phyloP scores from a whole-genome alignment of 345 rosid species.

The Rhizophora apiculata region DNA sequence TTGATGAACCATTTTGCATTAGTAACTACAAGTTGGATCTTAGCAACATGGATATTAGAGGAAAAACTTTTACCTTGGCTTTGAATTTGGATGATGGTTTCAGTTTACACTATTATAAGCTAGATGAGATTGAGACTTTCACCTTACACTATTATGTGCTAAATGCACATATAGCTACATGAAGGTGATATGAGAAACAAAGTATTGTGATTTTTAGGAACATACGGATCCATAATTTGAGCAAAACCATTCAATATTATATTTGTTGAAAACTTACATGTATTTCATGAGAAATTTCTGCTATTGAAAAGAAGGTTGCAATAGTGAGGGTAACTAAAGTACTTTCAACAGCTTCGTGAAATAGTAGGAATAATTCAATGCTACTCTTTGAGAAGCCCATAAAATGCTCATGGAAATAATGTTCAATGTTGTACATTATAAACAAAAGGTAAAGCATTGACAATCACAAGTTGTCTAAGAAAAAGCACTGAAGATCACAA shows the following conservation, averaged over 20 bases:
- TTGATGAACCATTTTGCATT: too few relatives aligned
- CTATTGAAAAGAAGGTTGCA: background rate
- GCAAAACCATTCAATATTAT: slow-evolving; percentile 33
- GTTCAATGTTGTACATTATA: too few relatives aligned
- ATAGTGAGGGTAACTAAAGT: background rate
- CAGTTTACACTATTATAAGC: slow-evolving; percentile 1
- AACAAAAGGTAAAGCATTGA: too few relatives aligned
- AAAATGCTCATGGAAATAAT: too few relatives aligned
- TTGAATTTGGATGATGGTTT: slow-evolving; percentile 43
- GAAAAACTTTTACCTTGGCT: slow-evolving; percentile 34
- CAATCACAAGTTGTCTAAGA: too few relatives aligned
- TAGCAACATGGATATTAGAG: too few relatives aligned
- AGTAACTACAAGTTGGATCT: too few relatives aligned
- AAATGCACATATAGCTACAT: slow-evolving; percentile 47
- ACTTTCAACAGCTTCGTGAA: slow-evolving; percentile 2
- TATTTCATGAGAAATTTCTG: background rate
- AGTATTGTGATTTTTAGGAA: slow-evolving; percentile 32
- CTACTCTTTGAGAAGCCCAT: too few relatives aligned
- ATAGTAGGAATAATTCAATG: too few relatives aligned
- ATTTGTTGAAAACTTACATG: slow-evolving; percentile 33
- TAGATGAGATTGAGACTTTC: too few relatives aligned
- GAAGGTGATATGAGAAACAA: slow-evolving; percentile 43
- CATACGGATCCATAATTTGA: slow-evolving; percentile 34
- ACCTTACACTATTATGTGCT: background rate
- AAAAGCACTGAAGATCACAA: too few relatives aligned